These are phyloP conservation scores for Oehlia diaphana DNA, from an alignment of 192 early-diverging fungal species.

Conservation along the genomic window DNA sequence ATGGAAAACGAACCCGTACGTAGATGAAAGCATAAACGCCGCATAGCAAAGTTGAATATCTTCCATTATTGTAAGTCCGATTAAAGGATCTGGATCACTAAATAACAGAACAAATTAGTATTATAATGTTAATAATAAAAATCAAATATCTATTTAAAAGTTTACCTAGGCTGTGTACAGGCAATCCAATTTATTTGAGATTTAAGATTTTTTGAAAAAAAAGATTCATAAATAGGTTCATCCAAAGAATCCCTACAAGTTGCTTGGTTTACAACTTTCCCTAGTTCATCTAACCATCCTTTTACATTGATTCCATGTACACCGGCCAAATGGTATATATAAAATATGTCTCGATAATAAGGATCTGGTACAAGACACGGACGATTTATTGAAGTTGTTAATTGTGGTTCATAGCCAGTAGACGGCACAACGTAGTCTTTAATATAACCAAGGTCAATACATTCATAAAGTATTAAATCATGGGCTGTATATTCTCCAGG, in stretches of 20 bases:
- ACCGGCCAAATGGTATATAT: constrained; percentile 68
- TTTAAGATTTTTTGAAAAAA: not conserved
- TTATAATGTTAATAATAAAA: not conserved
- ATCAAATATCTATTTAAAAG: not conserved
- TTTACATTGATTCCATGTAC: constrained; percentile 64
- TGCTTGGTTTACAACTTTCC: constrained; percentile 24
- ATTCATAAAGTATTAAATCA: constrained; percentile 39
- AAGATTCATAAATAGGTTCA: not conserved
- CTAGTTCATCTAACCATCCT: constrained; percentile 51
- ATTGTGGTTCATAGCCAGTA: not conserved
- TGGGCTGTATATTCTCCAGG: constrained; percentile 12
- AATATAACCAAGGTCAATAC: constrained; percentile 38
- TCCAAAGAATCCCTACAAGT: not conserved
- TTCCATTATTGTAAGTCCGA: constrained; percentile 5
- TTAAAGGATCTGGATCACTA: constrained; percentile 25
- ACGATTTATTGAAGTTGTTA: constrained; percentile 3
- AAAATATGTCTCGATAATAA: constrained; percentile 62
- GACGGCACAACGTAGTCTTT: constrained; percentile 30
- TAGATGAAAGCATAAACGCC: not conserved
- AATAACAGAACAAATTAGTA: too few relatives aligned
- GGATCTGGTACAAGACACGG: constrained; percentile 60
- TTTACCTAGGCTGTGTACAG: constrained; percentile 10
- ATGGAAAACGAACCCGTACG: not conserved
- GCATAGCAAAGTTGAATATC: not conserved
- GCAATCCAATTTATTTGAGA: constrained; percentile 25